A percentile compares a stretch with the other conserved stretches of the same genome.
These are phyloP conservation scores for Yamadazyma dushanensis DNA, from an alignment of 1,139 yeast genomes.

Conservation along the genomic window DNA sequence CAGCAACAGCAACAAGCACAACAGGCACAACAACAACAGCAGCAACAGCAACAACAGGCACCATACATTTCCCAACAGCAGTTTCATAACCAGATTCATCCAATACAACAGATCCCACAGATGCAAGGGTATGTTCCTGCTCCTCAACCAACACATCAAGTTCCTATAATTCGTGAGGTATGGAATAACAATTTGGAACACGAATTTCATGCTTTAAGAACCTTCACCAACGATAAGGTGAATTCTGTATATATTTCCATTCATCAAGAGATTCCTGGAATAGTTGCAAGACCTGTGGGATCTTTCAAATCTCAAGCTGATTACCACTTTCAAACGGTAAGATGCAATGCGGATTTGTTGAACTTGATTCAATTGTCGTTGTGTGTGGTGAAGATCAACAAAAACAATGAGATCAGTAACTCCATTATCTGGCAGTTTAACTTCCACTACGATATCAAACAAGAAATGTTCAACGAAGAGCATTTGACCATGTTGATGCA, in stretches of 20 bases:
- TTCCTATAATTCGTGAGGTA: slow-evolving; percentile 62
- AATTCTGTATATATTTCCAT: slow-evolving; percentile 63
- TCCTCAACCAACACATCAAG: slow-evolving; percentile 20
- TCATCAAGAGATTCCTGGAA: slow-evolving; percentile 94
- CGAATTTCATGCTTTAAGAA: slow-evolving; percentile 75
- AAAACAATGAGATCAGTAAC: slow-evolving; percentile 62
- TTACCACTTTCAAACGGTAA: slow-evolving; percentile 92
- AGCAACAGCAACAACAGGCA: slow-evolving; percentile 12
- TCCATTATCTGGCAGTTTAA: slow-evolving; percentile 94
- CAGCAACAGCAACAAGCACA: slow-evolving; percentile 15
- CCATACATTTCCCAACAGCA: slow-evolving; percentile 11
- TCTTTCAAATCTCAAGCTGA: slow-evolving; percentile 86
- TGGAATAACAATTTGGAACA: slow-evolving; percentile 85
- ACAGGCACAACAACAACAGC: slow-evolving; percentile 18
- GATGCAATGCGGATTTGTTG: slow-evolving; percentile 86
- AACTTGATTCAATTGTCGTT: slow-evolving; percentile 86
- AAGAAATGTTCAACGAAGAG: slow-evolving; percentile 86
- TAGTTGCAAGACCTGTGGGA: slow-evolving; percentile 96
- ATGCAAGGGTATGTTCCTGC: slow-evolving; percentile 10
- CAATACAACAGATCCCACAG: slow-evolving; percentile 14
- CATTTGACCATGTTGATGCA: slow-evolving; percentile 63
- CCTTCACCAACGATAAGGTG: slow-evolving; percentile 63
- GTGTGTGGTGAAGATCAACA: slow-evolving; percentile 70
- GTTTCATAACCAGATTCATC: slow-evolving; percentile 12
- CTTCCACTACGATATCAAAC: slow-evolving; percentile 71